Evolutionary conservation across 192 early-diverging fungal species (phyloP).

Genomic region (Gonapodya prolifera): DNA sequence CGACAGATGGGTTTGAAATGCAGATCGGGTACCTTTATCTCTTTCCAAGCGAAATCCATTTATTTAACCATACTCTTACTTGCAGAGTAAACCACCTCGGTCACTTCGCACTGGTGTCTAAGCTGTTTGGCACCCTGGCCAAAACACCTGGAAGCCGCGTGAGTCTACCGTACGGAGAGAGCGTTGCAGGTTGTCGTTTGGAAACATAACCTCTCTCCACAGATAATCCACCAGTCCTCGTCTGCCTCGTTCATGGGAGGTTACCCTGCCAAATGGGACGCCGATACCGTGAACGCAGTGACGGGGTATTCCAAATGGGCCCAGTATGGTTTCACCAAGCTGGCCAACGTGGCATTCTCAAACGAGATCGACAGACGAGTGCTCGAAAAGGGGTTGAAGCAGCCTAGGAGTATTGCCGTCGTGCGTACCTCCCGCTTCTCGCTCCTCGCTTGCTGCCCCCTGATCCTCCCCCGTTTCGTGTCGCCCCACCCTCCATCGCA

Average conservation of each 20-base stretch:
- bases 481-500: too few species aligned
- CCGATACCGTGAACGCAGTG: not conserved
- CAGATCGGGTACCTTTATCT: not conserved
- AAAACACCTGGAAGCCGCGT: not conserved
- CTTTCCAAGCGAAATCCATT: not conserved
- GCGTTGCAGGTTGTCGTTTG: not conserved
- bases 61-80: not conserved
- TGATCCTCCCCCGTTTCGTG: too few species aligned
- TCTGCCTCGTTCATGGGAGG: not conserved
- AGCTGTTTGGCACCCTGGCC: not conserved
- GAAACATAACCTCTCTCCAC: not conserved
- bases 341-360: not conserved
- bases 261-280: not conserved
- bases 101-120: not conserved
- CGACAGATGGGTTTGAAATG: not conserved
- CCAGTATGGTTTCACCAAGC: not conserved
- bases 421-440: too few species aligned
- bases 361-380: not conserved
- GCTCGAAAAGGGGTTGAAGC: not conserved
- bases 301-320: not conserved
- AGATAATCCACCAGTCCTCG: not conserved
- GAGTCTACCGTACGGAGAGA: not conserved
- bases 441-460: too few species aligned
- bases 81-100: not conserved
- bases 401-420: not conserved